Percentiles rank a stretch among this genome's conserved stretches.
Evolutionary conservation across 2,329 filamentous ascomycete genomes (phyloP).

Genomic region (Hypoxylon sp.): DNA sequence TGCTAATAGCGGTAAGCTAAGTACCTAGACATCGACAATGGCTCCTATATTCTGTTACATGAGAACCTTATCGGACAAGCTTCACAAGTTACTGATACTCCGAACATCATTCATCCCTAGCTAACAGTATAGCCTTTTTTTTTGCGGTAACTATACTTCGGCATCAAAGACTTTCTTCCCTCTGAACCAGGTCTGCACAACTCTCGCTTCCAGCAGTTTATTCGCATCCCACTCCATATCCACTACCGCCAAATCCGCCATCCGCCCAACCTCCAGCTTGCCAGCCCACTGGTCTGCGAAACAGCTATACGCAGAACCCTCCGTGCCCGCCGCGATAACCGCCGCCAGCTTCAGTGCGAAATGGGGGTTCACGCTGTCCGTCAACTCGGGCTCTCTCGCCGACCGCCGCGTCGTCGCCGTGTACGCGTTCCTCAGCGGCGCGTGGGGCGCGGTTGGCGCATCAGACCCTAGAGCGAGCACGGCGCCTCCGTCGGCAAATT

Average conservation of each 20-base stretch:
- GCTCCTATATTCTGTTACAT: neutral
- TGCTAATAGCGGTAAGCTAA: slow-evolving; percentile 25
- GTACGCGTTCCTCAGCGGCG: slow-evolving; percentile 60
- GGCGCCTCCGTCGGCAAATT: slow-evolving; percentile 65
- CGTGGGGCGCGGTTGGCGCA: slow-evolving; percentile 61
- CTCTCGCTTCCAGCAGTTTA: slow-evolving; percentile 56
- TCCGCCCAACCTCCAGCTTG: slow-evolving; percentile 58
- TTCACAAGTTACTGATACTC: slow-evolving; percentile 1
- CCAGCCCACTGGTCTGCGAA: slow-evolving; percentile 60
- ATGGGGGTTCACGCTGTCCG: slow-evolving; percentile 56
- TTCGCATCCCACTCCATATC: slow-evolving; percentile 58
- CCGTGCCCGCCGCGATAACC: slow-evolving; percentile 58
- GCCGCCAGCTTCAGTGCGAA: slow-evolving; percentile 58
- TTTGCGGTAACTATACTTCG: slow-evolving; percentile 9
- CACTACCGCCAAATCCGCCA: slow-evolving; percentile 63
- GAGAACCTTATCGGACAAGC: slow-evolving; percentile 5
- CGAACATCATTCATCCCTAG: neutral
- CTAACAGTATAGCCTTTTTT: neutral
- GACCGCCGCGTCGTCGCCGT: slow-evolving; percentile 60
- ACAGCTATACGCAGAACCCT: slow-evolving; percentile 60
- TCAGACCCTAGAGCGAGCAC: slow-evolving; percentile 61
- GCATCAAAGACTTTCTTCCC: slow-evolving; percentile 55
- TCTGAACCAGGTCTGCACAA: slow-evolving; percentile 59
- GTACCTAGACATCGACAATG: neutral
- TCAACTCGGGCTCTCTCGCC: slow-evolving; percentile 56